A percentile compares a stretch with the other conserved stretches of the same genome.
These are phyloP conservation scores for Penstemon barbatus DNA, from an alignment of 257 asterid species.

Conservation along the genomic window DNA sequence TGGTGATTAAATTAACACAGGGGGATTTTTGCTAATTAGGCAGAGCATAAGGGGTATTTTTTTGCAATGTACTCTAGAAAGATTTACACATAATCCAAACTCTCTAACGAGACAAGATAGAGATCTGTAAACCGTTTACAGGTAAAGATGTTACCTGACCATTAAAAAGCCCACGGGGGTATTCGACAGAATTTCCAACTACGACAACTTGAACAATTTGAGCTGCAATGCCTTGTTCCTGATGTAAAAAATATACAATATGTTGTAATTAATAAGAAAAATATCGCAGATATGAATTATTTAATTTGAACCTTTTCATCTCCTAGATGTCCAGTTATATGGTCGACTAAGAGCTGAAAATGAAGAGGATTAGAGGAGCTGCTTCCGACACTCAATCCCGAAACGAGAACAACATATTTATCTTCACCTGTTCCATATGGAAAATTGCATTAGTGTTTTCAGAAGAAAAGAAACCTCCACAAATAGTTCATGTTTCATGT, in stretches of 20 bases:
- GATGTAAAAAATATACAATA: slow-evolving; percentile 33
- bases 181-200: slow-evolving; percentile 88
- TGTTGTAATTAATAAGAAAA: slow-evolving; percentile 1
- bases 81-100: no score
- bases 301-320: slow-evolving; percentile 65
- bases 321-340: slow-evolving; percentile 96
- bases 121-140: no score
- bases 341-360: slow-evolving; percentile 92
- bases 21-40: no score
- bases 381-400: slow-evolving; percentile 87
- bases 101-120: no score
- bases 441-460: neutral
- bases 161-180: slow-evolving; percentile 70
- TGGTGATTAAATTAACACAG: no score
- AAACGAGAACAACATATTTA: slow-evolving; percentile 75
- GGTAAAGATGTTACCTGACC: slow-evolving; percentile 68
- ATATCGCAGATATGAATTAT: slow-evolving; percentile 22
- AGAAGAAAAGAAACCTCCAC: slow-evolving; percentile 1
- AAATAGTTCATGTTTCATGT: neutral
- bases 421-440: slow-evolving; percentile 70
- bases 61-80: no score
- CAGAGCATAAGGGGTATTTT: no score
- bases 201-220: slow-evolving; percentile 86
- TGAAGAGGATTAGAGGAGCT: slow-evolving; percentile 80
- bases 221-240: slow-evolving; percentile 89